A percentile compares a stretch with the other conserved stretches of the same genome.
phyloP scores from a whole-genome alignment of 192 early-diverging fungal species.

The Coemansia sp. region DNA sequence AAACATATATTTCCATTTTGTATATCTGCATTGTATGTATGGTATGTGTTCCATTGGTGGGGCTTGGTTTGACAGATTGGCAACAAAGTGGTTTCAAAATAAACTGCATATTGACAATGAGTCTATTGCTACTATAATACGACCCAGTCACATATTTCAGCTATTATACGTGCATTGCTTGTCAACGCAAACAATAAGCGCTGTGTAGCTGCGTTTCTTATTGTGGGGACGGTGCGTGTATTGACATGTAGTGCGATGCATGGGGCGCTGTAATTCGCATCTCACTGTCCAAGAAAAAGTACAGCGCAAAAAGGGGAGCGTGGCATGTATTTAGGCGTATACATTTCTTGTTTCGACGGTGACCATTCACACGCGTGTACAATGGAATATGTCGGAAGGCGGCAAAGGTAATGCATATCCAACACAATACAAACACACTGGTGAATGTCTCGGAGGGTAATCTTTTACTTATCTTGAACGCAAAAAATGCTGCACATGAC shows the following conservation, averaged over 20 bases:
- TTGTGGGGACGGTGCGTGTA: not conserved
- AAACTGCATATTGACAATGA: not conserved
- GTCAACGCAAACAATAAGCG: not conserved
- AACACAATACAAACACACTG: not conserved
- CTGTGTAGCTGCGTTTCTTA: not conserved
- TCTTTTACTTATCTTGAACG: not conserved
- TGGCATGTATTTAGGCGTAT: not conserved
- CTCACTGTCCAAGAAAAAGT: not conserved
- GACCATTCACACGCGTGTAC: not conserved
- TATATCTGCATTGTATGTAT: not conserved
- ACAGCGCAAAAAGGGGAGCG: not conserved
- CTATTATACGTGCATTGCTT: not conserved
- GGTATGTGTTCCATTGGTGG: not conserved
- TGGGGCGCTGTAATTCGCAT: not conserved
- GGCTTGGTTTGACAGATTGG: not conserved
- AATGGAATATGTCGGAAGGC: not conserved
- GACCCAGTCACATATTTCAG: not conserved
- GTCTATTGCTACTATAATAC: not conserved
- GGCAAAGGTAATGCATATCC: slow-evolving; percentile 1
- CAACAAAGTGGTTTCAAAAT: not conserved
- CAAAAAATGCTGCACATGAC: not conserved
- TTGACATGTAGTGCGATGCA: not conserved
- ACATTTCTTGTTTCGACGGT: not conserved
- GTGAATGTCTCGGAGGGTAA: not conserved
- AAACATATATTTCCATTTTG: not conserved